Conservation (phyloP, 2,329 filamentous ascomycete species). For the Cladosporium sp. region DNA sequence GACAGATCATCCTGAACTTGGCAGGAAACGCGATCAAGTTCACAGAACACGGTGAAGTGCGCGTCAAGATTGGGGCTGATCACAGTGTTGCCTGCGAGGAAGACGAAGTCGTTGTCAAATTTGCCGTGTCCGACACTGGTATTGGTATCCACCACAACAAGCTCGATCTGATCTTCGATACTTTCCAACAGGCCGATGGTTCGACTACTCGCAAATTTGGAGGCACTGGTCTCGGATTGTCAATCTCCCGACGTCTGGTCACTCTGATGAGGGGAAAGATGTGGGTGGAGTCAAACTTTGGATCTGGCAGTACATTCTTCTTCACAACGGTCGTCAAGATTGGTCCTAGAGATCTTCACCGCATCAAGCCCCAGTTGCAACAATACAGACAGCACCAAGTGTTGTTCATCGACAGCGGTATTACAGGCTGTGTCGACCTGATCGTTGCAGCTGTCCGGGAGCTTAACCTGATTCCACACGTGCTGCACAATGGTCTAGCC, state of each 20-base stretch:
- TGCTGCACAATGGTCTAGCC: conserved; percentile 69
- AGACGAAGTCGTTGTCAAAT: conserved; percentile 89
- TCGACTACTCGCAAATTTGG: conserved; percentile 96
- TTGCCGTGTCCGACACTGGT: conserved; percentile 91
- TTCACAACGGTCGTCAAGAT: conserved; percentile 91
- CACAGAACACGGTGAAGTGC: conserved; percentile 93
- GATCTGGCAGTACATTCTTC: conserved; percentile 89
- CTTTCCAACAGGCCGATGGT: conserved; percentile 96
- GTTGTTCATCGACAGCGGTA: conserved; percentile 88
- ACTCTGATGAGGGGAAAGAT: conserved; percentile 95
- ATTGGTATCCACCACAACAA: conserved; percentile 96
- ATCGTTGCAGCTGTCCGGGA: conserved; percentile 73
- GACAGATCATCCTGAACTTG: conserved; percentile 94
- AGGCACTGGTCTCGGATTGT: conserved; percentile 87
- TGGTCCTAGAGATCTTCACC: conserved; percentile 70
- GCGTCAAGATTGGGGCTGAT: conserved; percentile 78
- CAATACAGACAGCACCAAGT: conserved; percentile 93
- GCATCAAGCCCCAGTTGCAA: conserved; percentile 76
- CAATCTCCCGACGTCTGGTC: conserved; percentile 90
- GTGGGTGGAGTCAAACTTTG: conserved; percentile 91
- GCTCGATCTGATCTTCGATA: conserved; percentile 95
- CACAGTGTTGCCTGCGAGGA: conserved; percentile 60
- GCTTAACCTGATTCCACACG: conserved; percentile 75
- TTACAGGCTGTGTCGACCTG: conserved; percentile 70
- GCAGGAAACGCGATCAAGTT: conserved; percentile 99